A percentile compares a stretch with the other conserved stretches of the same genome.
Conservation (phyloP, 805 yeast species). For the Hanseniaspora jakobsenii region DNA sequence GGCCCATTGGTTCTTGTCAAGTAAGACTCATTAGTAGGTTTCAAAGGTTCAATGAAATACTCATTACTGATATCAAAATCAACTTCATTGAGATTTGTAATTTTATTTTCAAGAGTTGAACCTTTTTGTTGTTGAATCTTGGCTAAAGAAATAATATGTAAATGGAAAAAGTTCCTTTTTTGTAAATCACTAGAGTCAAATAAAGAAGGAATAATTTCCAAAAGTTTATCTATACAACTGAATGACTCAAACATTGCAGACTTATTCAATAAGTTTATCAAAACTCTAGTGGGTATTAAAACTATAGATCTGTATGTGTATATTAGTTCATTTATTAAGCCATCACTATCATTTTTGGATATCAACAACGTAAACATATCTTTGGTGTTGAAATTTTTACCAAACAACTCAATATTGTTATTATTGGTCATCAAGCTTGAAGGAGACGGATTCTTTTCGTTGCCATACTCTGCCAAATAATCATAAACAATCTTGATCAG, state of each 20-base stretch:
- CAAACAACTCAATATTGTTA: conserved; percentile 10
- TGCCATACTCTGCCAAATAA: too few relatives aligned
- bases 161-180: conserved; percentile 76
- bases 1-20: conserved; percentile 46
- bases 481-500: conserved; percentile 10
- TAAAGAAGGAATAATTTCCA: conserved; percentile 40
- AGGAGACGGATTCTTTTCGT: too few relatives aligned
- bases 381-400: neutral
- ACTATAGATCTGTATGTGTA: conserved; percentile 36
- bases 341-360: conserved; percentile 34
- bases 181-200: conserved; percentile 62
- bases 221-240: conserved; percentile 45
- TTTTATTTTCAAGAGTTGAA: too few relatives aligned
- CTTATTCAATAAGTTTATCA: conserved; percentile 53
- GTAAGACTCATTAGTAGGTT: conserved; percentile 39
- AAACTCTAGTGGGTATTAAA: conserved; percentile 41
- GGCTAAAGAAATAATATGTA: conserved; percentile 67
- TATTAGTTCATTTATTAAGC: conserved; percentile 35
- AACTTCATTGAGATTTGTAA: conserved; percentile 8
- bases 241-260: conserved; percentile 46
- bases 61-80: conserved; percentile 19
- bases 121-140: conserved; percentile 42
- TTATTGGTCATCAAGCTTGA: neutral
- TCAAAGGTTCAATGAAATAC: conserved; percentile 10
- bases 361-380: conserved; percentile 23